Conservation (phyloP, 2,329 filamentous ascomycete genomes). For the Cryphonectria naterciae region DNA sequence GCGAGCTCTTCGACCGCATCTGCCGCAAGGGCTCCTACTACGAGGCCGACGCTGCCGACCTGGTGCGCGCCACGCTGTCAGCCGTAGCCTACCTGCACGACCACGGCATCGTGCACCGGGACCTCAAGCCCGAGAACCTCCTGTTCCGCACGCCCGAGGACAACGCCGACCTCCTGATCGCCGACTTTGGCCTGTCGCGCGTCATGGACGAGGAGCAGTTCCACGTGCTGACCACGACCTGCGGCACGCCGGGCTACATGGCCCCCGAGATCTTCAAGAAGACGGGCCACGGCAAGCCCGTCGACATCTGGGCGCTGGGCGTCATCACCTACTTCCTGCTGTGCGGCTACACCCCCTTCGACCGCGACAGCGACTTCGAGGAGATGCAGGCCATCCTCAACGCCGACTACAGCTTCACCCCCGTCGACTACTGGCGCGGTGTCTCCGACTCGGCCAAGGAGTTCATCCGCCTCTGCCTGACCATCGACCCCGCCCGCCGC, state of each 20-base stretch:
- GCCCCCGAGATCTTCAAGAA: constrained; percentile 99
- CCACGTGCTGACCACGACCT: constrained; percentile 95
- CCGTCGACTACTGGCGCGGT: constrained; percentile 93
- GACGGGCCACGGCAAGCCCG: constrained; percentile 94
- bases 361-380: constrained; percentile 95
- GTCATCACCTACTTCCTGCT: constrained; percentile 99
- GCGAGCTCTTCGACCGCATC: constrained; percentile 97
- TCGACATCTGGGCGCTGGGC: constrained; percentile 97
- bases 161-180: constrained; percentile 94
- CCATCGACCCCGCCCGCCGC: constrained; percentile 82
- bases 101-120: constrained; percentile 96
- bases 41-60: constrained; percentile 92
- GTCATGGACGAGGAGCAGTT: constrained; percentile 99
- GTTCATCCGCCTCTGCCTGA: constrained; percentile 90
- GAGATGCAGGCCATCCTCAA: constrained; percentile 99
- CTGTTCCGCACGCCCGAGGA: constrained; percentile 97
- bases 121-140: constrained; percentile 96
- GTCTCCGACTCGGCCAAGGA: constrained; percentile 85
- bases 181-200: constrained; percentile 91
- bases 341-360: constrained; percentile 97
- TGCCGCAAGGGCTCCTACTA: constrained; percentile 99
- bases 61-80: constrained; percentile 91
- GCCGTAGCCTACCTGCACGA: constrained; percentile 99
- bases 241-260: constrained; percentile 98
- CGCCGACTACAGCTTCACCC: constrained; percentile 94